These are phyloP conservation scores for Tarenaya hassleriana DNA, from an alignment of 345 rosid species.

Conservation along the genomic window DNA sequence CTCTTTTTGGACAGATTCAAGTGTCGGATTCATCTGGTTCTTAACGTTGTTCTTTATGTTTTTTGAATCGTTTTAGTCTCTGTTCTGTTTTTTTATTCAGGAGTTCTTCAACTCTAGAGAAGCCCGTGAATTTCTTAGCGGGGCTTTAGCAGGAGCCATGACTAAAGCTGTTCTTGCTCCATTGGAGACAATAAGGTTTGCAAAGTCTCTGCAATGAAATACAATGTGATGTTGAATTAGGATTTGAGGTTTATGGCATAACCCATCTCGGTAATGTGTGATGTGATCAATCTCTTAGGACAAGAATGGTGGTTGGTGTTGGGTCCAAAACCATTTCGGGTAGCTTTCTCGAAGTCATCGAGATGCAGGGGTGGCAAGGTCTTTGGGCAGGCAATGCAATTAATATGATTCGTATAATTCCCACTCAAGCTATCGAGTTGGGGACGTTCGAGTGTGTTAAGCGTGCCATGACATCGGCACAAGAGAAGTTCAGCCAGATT, in stretches of 20 bases:
- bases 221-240: neutral
- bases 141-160: slow-evolving; percentile 98
- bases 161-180: slow-evolving; percentile 98
- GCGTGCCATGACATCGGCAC: slow-evolving; percentile 69
- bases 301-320: slow-evolving; percentile 97
- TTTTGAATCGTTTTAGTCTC: neutral
- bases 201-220: neutral
- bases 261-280: neutral
- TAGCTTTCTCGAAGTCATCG: slow-evolving; percentile 76
- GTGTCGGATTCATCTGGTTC: too few species aligned
- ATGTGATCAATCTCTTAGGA: slow-evolving; percentile 41
- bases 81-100: slow-evolving; percentile 36
- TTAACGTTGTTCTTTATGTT: too few species aligned
- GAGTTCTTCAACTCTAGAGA: slow-evolving; percentile 61
- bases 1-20: neutral
- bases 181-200: slow-evolving; percentile 90
- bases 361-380: slow-evolving; percentile 95
- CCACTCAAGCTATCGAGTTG: slow-evolving; percentile 96
- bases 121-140: slow-evolving; percentile 90
- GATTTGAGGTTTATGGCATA: slow-evolving; percentile 1
- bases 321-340: slow-evolving; percentile 87
- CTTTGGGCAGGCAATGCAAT: slow-evolving; percentile 97
- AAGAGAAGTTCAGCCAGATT: slow-evolving; percentile 52
- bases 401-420: slow-evolving; percentile 86
- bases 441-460: slow-evolving; percentile 88